A percentile compares a stretch with the other conserved stretches of the same genome.
phyloP scores from a whole-genome alignment of 1,139 yeast species.

The Arxiozyma bovina region DNA sequence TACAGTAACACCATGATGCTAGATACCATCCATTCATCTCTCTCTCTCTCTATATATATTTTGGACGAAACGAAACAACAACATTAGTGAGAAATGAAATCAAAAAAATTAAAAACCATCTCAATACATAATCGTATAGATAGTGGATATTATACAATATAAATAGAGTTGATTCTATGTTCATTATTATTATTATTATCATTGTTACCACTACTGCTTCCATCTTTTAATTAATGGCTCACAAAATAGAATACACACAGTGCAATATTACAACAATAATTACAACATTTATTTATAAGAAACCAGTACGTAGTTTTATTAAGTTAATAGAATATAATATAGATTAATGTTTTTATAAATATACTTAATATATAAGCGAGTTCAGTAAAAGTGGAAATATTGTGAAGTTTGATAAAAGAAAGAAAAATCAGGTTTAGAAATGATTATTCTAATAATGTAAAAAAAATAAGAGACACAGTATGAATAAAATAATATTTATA shows the following conservation, averaged over 20 bases:
- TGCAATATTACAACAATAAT: not conserved
- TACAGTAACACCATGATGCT: too few species aligned
- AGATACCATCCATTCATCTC: not conserved
- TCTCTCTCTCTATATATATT: not conserved
- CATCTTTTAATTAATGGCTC: not conserved
- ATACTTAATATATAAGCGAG: not conserved
- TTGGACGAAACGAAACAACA: not conserved
- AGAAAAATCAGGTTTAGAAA: not conserved
- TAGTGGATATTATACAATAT: too few species aligned
- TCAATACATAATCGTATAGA: not conserved
- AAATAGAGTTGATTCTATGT: too few species aligned
- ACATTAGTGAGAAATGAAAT: not conserved
- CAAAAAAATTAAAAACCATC: too few species aligned
- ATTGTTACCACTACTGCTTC: not conserved
- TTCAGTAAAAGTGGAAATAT: not conserved
- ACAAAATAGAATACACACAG: not conserved
- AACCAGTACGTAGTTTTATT: not conserved
- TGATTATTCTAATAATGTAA: too few species aligned
- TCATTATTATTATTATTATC: too few species aligned
- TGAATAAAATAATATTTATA: not conserved
- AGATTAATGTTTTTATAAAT: constrained; percentile 5
- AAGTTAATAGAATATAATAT: constrained; percentile 2
- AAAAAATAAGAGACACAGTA: not conserved
- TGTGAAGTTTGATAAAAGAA: not conserved
- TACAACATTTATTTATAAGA: too few species aligned